Conservation (phyloP, 164 flowering plant genomes). For the Tetrastigma voinierianum region DNA sequence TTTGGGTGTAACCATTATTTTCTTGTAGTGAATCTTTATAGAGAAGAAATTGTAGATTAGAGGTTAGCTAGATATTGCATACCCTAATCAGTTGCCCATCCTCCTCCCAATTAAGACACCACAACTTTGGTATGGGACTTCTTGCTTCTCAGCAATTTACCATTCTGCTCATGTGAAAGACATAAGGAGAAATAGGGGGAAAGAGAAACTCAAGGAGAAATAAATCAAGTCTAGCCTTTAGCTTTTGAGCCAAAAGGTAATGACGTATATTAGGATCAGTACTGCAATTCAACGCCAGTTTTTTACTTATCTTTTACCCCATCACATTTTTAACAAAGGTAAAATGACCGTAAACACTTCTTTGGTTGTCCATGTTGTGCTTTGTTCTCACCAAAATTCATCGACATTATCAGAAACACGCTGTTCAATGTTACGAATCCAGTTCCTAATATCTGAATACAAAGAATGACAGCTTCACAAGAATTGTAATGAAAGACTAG, state of each 20-base stretch:
- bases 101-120: no score
- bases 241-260: not conserved
- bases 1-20: no score
- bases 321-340: not conserved
- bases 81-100: no score
- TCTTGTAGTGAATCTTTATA: no score
- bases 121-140: no score
- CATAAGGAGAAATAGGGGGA: no score
- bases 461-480: not conserved
- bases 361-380: constrained; percentile 46
- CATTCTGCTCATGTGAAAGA: no score
- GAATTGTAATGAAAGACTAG: not conserved
- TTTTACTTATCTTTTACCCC: no score
- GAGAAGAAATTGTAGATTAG: no score
- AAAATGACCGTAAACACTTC: constrained; percentile 4
- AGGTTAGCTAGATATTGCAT: no score
- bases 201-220: not conserved
- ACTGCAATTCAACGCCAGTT: not conserved
- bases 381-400: constrained; percentile 42
- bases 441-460: constrained; percentile 29
- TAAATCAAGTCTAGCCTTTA: not conserved
- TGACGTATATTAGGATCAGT: not conserved
- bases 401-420: constrained; percentile 39
- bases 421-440: constrained; percentile 38
- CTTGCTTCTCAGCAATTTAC: no score